A percentile compares a stretch with the other conserved stretches of the same genome.
Conservation (phyloP, 148 eudicot species). For the Rhododendron molle region DNA sequence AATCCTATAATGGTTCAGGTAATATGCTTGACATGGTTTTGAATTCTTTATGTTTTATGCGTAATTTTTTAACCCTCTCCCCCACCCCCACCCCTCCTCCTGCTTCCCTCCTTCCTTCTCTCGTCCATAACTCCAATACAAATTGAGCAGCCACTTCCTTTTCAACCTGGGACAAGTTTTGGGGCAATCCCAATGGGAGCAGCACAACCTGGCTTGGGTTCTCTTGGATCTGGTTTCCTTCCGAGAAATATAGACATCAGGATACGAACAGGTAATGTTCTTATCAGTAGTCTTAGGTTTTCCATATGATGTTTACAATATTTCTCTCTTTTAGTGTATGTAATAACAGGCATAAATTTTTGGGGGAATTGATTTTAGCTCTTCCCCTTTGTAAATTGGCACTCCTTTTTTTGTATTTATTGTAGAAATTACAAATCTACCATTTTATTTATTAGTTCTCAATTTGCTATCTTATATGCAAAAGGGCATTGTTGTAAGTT, state of each 20-base stretch:
- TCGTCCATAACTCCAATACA: neutral
- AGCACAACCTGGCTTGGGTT: conserved; percentile 30
- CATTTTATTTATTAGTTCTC: neutral
- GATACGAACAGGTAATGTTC: conserved; percentile 40
- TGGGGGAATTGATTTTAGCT: neutral
- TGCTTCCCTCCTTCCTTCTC: neutral
- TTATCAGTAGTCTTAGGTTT: neutral
- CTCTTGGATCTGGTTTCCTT: conserved; percentile 37
- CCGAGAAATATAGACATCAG: conserved; percentile 57
- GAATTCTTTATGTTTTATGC: neutral
- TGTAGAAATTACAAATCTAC: neutral
- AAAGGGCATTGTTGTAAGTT: neutral
- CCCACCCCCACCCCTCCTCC: neutral
- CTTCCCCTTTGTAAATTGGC: neutral
- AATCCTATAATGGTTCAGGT: conserved; percentile 66
- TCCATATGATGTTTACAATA: neutral
- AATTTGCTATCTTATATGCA: neutral
- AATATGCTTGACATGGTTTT: neutral
- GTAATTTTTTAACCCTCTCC: neutral
- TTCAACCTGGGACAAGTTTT: conserved; percentile 40
- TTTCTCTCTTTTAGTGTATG: neutral
- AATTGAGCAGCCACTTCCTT: conserved; percentile 39
- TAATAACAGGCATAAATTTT: neutral
- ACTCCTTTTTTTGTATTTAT: neutral
- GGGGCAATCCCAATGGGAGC: conserved; percentile 38